phyloP scores from a whole-genome alignment of 1,284 basidiomycete species.

The Irpex sp. region DNA sequence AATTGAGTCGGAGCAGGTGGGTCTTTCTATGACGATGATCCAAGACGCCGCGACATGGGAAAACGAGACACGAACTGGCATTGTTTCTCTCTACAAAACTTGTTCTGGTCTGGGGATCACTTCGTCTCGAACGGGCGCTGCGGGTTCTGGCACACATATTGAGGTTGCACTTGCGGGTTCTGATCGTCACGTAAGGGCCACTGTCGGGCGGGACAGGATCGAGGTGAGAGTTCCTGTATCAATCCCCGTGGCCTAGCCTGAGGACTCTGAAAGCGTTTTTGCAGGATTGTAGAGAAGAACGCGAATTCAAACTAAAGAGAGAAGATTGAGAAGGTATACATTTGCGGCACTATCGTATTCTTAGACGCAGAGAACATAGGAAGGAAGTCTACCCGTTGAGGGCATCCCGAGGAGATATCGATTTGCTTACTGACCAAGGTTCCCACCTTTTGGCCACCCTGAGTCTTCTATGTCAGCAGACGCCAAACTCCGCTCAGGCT shows the following conservation, averaged over 20 bases:
- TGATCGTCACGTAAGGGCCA: neutral
- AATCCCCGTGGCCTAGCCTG: too few species aligned
- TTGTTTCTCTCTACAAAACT: neutral
- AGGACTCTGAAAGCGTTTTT: neutral
- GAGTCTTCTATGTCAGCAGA: neutral
- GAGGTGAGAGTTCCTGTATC: neutral
- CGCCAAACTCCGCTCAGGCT: neutral
- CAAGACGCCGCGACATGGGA: conserved; percentile 9
- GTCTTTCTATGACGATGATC: neutral
- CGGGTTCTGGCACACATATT: too few species aligned
- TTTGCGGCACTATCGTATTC: neutral
- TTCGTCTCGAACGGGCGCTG: too few species aligned
- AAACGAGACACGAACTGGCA: neutral
- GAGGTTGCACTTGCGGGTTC: neutral
- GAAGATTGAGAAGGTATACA: neutral
- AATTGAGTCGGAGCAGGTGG: neutral
- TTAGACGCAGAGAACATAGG: neutral
- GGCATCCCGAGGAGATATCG: neutral
- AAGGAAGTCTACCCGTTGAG: neutral
- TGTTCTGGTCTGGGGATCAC: neutral
- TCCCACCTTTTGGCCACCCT: neutral
- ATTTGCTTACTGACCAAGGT: neutral
- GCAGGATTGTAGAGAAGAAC: neutral
- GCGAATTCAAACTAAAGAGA: neutral
- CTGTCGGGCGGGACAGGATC: neutral